Evolutionary conservation across 345 rosid species (phyloP), one percentile per base, ranked within the genome.

Genomic region (Syzygium jambos): DNA sequence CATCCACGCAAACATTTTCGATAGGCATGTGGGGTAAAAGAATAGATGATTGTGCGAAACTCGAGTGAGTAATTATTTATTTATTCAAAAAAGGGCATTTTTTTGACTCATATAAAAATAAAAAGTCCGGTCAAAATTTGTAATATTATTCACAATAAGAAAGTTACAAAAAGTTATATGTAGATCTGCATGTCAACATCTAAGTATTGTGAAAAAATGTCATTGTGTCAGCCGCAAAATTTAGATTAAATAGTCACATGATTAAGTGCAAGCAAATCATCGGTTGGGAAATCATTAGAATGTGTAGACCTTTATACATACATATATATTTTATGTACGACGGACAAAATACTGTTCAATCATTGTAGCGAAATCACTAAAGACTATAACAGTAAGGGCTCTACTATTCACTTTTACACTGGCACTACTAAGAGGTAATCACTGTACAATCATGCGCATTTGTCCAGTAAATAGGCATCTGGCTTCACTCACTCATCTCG

Each of bases 381-480:
- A 43, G 0, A 5, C 7, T 43, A 43, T 43, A 43, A 43, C 7
- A 43, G 1, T 7, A 43, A 6, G 1, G 7, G 7, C 7, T 43
- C 1, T 43, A 43, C 46, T 43, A 5, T 43, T 43, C 55, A 16
- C 6, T 53, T 16, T 53, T 53, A 53, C 1, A 0, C 1, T 53
- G 2, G 8, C 56, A 53, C 22, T 53, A 53, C 22, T 53, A 41
- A 41, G 43, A 41, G 43, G 5, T 41, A 38, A 53, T 53, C 55
- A 5, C 0, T 53, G 8, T 53, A 2, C 8, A 0, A 53, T 53
- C 22, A 53, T 1, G 56, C 0, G 9, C 9, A 0, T 53, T 53
- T 53, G 56, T 17, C 19, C 56, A 17, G 16, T 17, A 53, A 53
- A 53, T 17, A 53, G 56, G 56, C 22, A 53, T 17, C 0, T 6